These are phyloP conservation scores for Arxiozyma slooffiae DNA, from an alignment of 1,139 yeast species.

Conservation along the genomic window DNA sequence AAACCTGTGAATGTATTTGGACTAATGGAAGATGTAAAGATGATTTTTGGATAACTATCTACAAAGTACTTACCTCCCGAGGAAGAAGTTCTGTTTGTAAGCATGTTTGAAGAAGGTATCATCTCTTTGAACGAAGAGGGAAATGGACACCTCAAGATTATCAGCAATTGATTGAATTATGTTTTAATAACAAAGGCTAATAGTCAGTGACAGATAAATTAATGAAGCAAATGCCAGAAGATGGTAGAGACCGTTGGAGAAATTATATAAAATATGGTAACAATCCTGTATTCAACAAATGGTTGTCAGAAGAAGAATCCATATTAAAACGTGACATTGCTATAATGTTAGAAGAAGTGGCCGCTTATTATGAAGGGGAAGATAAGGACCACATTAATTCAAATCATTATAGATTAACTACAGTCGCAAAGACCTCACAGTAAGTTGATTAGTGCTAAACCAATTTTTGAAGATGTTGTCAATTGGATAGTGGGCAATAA, in stretches of 20 bases:
- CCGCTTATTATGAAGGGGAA: slow-evolving; percentile 8
- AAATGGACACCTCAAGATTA: slow-evolving; percentile 85
- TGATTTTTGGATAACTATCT: slow-evolving; percentile 76
- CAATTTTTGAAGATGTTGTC: slow-evolving; percentile 34
- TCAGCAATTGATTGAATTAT: slow-evolving; percentile 49
- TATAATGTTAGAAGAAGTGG: slow-evolving; percentile 29
- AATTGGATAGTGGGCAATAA: slow-evolving; percentile 89
- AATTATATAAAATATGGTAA: slow-evolving; percentile 86
- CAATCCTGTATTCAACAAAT: slow-evolving; percentile 61
- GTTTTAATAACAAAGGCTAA: slow-evolving; percentile 60
- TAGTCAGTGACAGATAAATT: slow-evolving; percentile 76
- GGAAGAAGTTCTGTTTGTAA: slow-evolving; percentile 83
- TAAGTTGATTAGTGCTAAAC: slow-evolving; percentile 14
- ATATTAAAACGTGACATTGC: slow-evolving; percentile 48
- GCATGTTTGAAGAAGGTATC: slow-evolving; percentile 83
- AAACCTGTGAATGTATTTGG: slow-evolving; percentile 81
- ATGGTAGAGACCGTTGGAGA: slow-evolving; percentile 92
- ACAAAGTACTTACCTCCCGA: slow-evolving; percentile 70
- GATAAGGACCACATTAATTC: slow-evolving; percentile 9
- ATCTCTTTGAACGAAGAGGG: slow-evolving; percentile 76
- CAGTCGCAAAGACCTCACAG: slow-evolving; percentile 16
- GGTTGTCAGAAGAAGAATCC: slow-evolving; percentile 69
- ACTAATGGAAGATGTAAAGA: slow-evolving; percentile 74
- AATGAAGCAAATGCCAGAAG: slow-evolving; percentile 93
- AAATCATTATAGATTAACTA: slow-evolving; percentile 19